Evolutionary conservation across 208 protist species (phyloP).

Genomic region (Novymonas esmeraldas): DNA sequence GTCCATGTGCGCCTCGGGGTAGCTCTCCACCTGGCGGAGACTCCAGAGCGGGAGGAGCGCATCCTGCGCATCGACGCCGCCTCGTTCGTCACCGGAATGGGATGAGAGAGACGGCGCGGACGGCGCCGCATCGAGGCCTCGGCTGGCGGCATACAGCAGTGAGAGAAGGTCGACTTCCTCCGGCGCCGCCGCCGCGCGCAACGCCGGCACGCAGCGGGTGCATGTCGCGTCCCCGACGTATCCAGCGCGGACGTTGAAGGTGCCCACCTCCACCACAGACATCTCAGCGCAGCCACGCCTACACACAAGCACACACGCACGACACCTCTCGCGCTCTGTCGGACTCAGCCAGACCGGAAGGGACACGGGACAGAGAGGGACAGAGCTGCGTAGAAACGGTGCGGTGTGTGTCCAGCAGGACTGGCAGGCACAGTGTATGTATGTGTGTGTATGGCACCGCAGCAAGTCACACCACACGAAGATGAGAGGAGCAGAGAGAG

Average conservation of each 20-base stretch:
- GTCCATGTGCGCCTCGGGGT: conserved; percentile 51
- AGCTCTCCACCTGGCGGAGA: conserved; percentile 37
- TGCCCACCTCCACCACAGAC: conserved; percentile 85
- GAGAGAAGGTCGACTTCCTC: conserved; percentile 56
- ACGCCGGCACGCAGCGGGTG: conserved; percentile 45
- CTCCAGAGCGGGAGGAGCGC: conserved; percentile 65
- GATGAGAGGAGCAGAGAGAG: too few relatives aligned
- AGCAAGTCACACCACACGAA: too few relatives aligned
- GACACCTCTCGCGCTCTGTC: too few relatives aligned
- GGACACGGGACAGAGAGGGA: too few relatives aligned
- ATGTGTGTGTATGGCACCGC: too few relatives aligned
- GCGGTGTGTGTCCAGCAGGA: too few relatives aligned
- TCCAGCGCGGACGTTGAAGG: conserved; percentile 62
- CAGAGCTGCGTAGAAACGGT: too few relatives aligned
- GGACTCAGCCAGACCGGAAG: too few relatives aligned
- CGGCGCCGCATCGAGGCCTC: conserved; percentile 1
- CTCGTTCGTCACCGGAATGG: background rate
- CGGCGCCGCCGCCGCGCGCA: conserved; percentile 25
- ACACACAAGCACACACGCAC: background rate
- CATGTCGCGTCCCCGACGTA: conserved; percentile 77
- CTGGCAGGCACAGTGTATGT: too few relatives aligned
- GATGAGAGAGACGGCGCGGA: background rate
- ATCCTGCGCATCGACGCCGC: background rate
- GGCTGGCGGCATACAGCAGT: conserved; percentile 36
- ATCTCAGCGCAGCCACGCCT: too few relatives aligned